Evolutionary conservation across 2,329 filamentous ascomycete species (phyloP).

Genomic region (Sclerotinia minor): DNA sequence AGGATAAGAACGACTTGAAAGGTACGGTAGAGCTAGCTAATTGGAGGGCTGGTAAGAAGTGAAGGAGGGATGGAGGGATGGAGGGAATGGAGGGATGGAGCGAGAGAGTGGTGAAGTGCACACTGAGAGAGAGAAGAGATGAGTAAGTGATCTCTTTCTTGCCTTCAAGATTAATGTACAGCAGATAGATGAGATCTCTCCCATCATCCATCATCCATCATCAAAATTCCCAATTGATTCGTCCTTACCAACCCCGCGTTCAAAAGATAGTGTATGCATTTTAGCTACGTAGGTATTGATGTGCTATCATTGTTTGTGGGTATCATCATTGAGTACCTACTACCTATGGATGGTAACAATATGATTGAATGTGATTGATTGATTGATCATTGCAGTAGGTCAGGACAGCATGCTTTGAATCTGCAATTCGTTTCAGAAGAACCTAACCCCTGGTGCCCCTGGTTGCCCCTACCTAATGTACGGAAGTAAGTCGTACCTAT

Average conservation of each 20-base stretch:
- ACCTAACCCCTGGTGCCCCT: too few species aligned
- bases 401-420: background rate
- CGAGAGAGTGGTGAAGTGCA: too few species aligned
- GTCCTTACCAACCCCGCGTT: conserved; percentile 1
- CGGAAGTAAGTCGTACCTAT: background rate
- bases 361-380: too few species aligned
- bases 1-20: background rate
- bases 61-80: background rate
- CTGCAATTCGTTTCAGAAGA: background rate
- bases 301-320: background rate
- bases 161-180: background rate
- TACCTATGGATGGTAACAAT: too few species aligned
- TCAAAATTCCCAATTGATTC: background rate
- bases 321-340: background rate
- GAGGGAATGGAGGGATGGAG: background rate
- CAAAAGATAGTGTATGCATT: background rate
- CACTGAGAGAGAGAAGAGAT: background rate
- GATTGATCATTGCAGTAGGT: background rate
- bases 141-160: background rate
- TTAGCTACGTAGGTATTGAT: background rate
- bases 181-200: background rate
- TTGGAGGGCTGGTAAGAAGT: background rate
- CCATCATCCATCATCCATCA: too few species aligned
- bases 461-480: background rate
- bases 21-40: background rate